Evolutionary conservation across 139 green algal species (phyloP).

Genomic region (Chlamydomonas schloesseri): DNA sequence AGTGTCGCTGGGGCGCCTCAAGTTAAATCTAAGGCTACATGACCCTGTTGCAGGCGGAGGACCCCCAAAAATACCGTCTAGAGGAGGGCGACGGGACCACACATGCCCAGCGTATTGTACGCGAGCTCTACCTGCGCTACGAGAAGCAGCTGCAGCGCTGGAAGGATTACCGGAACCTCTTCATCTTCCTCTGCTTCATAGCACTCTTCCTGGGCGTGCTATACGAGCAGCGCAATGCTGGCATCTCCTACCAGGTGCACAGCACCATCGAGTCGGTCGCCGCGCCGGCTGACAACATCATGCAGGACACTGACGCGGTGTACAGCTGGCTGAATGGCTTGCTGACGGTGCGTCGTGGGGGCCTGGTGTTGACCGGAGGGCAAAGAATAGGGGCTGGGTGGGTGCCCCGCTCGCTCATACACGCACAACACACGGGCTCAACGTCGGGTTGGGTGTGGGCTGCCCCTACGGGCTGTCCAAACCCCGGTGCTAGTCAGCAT

Average conservation of each 20-base stretch:
- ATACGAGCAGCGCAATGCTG: slow-evolving; percentile 75
- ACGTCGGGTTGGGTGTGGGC: no score
- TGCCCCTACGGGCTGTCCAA: no score
- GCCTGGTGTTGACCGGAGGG: no score
- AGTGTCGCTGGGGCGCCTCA: no score
- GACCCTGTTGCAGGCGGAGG: background rate
- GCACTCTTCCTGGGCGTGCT: slow-evolving; percentile 78
- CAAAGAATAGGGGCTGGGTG: no score
- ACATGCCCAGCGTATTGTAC: slow-evolving; percentile 70
- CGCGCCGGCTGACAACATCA: slow-evolving; percentile 46
- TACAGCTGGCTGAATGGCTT: slow-evolving; percentile 72
- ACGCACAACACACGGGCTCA: no score
- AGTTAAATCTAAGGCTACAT: no score
- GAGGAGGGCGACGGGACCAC: slow-evolving; percentile 51
- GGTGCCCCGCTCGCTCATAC: no score
- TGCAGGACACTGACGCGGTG: slow-evolving; percentile 68
- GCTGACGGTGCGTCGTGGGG: slow-evolving; percentile 47
- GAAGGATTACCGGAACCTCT: slow-evolving; percentile 79
- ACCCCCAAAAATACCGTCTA: slow-evolving; percentile 32
- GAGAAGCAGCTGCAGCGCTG: slow-evolving; percentile 75
- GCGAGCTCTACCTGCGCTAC: slow-evolving; percentile 72
- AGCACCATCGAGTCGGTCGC: slow-evolving; percentile 70
- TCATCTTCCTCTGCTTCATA: slow-evolving; percentile 80
- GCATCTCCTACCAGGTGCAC: slow-evolving; percentile 70
- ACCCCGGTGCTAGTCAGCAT: no score